Percentiles rank a stretch among this genome's conserved stretches.
These are phyloP conservation scores for Botrytis elliptica DNA, from an alignment of 2,329 filamentous ascomycete genomes.

Conservation along the genomic window DNA sequence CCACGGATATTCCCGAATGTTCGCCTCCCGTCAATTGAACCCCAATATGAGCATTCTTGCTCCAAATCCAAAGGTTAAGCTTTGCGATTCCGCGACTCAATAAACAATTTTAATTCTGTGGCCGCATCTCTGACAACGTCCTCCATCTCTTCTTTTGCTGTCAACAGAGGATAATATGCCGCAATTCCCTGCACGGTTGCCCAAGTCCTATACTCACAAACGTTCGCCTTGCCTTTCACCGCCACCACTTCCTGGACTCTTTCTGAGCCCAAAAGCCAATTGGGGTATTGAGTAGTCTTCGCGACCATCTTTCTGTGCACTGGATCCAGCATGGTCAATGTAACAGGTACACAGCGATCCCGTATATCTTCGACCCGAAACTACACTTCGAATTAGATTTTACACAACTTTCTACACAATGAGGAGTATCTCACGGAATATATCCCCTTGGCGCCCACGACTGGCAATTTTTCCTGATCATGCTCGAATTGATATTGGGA, in stretches of 20 bases:
- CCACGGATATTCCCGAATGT: background rate
- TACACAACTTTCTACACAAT: background rate
- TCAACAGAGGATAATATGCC: conserved; percentile 30
- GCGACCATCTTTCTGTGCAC: conserved; percentile 25
- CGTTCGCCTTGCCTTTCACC: conserved; percentile 22
- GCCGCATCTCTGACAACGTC: conserved; percentile 17
- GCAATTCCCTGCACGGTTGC: conserved; percentile 28
- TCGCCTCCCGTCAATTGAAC: background rate
- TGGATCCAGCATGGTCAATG: conserved; percentile 27
- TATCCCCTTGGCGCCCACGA: conserved; percentile 25
- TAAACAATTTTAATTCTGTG: conserved; percentile 14
- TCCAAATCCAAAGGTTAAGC: background rate
- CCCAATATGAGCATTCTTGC: background rate
- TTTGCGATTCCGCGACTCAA: conserved; percentile 9
- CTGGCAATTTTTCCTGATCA: conserved; percentile 24
- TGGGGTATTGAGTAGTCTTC: conserved; percentile 23
- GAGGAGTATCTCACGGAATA: conserved; percentile 24
- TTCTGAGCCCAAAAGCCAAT: conserved; percentile 29
- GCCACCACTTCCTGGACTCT: conserved; percentile 31
- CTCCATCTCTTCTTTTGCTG: conserved; percentile 25
- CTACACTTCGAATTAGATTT: background rate
- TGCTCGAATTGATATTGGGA: conserved; percentile 27
- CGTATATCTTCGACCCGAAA: conserved; percentile 11
- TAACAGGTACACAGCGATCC: conserved; percentile 12
- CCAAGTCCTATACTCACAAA: conserved; percentile 32